phyloP scores from a whole-genome alignment of 192 early-diverging fungal genomes.

The Geranomyces variabilis region DNA sequence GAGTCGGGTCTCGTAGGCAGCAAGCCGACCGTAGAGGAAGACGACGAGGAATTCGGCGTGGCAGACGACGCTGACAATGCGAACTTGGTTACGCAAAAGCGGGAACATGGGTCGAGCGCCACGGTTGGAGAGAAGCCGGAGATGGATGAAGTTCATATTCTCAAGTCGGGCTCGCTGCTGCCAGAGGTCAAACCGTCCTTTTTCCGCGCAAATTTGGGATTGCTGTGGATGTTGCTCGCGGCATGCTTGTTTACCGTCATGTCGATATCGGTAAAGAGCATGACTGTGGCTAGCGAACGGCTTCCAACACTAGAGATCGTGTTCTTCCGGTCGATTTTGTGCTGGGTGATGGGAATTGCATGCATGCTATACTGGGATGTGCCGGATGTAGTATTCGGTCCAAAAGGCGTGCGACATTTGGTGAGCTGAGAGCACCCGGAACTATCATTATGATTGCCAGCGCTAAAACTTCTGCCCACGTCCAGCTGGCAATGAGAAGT shows the following conservation, averaged over 20 bases:
- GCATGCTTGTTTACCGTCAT: constrained; percentile 29
- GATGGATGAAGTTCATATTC: not conserved
- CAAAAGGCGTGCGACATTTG: constrained; percentile 24
- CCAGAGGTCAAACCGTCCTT: not conserved
- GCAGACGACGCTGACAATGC: not conserved
- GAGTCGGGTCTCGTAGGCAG: not conserved
- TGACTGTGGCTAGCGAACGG: constrained; percentile 21
- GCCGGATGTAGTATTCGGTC: constrained; percentile 21
- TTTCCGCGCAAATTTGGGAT: constrained; percentile 28
- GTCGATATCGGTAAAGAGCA: constrained; percentile 32
- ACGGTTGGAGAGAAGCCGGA: not conserved
- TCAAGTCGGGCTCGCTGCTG: constrained; percentile 1
- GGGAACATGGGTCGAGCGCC: not conserved
- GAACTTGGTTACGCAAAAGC: not conserved
- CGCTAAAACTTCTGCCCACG: not conserved
- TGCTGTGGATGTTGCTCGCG: constrained; percentile 38
- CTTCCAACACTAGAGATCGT: constrained; percentile 34
- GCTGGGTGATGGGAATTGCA: constrained; percentile 14
- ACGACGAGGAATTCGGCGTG: not conserved
- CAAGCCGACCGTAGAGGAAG: not conserved
- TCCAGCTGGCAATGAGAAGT: constrained; percentile 25
- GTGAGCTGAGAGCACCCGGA: constrained; percentile 14
- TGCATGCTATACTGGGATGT: constrained; percentile 29
- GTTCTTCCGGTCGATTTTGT: constrained; percentile 24
- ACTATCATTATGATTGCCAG: not conserved